Base-by-base conservation (phyloP, 2,329 filamentous ascomycete species). In the Penicillium aurantiogriseum region DNA sequence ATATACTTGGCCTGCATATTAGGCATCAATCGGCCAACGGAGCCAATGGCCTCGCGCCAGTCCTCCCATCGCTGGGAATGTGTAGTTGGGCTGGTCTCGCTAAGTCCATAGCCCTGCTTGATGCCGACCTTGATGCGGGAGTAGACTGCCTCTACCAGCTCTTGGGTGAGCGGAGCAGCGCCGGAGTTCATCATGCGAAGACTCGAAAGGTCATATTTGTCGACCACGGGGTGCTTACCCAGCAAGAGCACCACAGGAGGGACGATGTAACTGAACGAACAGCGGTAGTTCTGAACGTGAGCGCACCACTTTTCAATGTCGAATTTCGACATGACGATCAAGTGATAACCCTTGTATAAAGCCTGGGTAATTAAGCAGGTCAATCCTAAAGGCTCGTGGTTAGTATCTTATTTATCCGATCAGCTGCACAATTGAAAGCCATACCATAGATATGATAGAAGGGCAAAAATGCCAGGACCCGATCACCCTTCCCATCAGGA, bases 81-180 rank as follows among this genome's bases (percentile, higher is more conserved):
- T 0, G 90, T 90, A 1, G 86, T 88, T 0, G 92, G 92, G 27
- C 88, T 88, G 15, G 91, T 95, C 78, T 97, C 93, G 5, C 87
- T 91, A 5, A 97, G 81, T 0, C 93, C 93, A 70, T 96, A 97
- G 19, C 90, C 92, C 76, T 97, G 93, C 80, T 96, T 97, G 59
- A 96, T 86, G 2, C 88, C 88, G 21, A 95, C 81, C 51, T 86
- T 86, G 57, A 94, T 84, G 8, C 92, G 85, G 21, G 83, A 75
- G 79, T 90, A 90, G 3, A 94, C 84, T 9, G 85, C 83, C 54
- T 91, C 85, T 1, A 93, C 89, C 2, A 97, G 83, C 61, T 96
- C 91, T 33, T 81, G 79, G 0, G 91, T 93, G 40, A 97, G 79
- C 0, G 93, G 93, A 0, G 93, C 92, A 0, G 92, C 93, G 25